Conservation (phyloP, 2,329 filamentous ascomycete genomes). For the Xylaria hypoxylon region DNA sequence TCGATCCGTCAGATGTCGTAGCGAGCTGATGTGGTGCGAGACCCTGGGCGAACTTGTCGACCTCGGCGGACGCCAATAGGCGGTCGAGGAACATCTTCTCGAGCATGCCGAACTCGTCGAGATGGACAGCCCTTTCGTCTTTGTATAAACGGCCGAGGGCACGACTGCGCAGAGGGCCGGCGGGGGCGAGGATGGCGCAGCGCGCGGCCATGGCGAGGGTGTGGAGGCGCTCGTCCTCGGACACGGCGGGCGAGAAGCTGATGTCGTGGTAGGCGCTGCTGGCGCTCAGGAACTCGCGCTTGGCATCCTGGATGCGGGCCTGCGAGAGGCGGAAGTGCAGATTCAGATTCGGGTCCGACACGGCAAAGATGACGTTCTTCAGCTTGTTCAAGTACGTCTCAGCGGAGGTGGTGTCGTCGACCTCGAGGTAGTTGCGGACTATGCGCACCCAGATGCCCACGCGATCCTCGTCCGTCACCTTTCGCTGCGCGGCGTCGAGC, state of each 20-base stretch:
- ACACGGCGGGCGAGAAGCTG: constrained; percentile 80
- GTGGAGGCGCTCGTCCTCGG: constrained; percentile 85
- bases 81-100: constrained; percentile 98
- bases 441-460: constrained; percentile 92
- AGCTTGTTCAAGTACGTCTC: constrained; percentile 93
- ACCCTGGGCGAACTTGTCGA: constrained; percentile 83
- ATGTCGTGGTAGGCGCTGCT: constrained; percentile 90
- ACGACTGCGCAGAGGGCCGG: constrained; percentile 84
- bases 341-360: constrained; percentile 77
- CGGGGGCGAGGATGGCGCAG: constrained; percentile 91
- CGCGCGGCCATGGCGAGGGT: constrained; percentile 89
- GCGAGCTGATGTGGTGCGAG: constrained; percentile 91
- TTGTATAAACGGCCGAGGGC: constrained; percentile 89
- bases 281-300: constrained; percentile 88
- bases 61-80: constrained; percentile 82
- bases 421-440: constrained; percentile 92
- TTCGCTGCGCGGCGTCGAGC: constrained; percentile 88
- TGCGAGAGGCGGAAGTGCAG: constrained; percentile 92
- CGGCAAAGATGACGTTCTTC: constrained; percentile 88
- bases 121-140: constrained; percentile 82
- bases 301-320: constrained; percentile 91
- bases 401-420: constrained; percentile 87
- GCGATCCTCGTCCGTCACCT: constrained; percentile 83
- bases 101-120: constrained; percentile 86
- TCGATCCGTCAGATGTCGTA: constrained; percentile 88